Percentiles rank a stretch among this genome's conserved stretches.
Evolutionary conservation across 306 rosid genomes (phyloP).

Genomic region (Nissolia schottii): DNA sequence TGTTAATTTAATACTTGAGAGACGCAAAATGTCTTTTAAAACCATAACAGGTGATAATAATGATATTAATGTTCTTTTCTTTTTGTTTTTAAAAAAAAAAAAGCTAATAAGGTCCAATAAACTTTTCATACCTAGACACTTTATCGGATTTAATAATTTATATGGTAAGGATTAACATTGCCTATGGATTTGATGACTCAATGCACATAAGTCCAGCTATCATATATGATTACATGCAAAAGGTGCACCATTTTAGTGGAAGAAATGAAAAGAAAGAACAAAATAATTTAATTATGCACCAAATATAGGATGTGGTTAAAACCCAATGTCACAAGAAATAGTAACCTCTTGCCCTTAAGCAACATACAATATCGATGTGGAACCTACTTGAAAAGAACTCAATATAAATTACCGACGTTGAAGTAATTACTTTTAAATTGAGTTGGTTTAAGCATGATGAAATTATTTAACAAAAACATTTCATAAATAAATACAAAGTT

Average conservation of each 20-base stretch:
- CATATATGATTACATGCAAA: background rate
- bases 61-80: background rate
- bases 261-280: background rate
- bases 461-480: too few species aligned
- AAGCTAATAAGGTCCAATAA: background rate
- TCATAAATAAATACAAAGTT: background rate
- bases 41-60: too few species aligned
- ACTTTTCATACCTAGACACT: background rate
- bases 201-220: background rate
- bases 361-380: too few species aligned
- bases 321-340: conserved; percentile 14
- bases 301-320: background rate
- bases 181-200: background rate
- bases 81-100: background rate
- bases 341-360: background rate
- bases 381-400: too few species aligned
- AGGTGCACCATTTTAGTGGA: background rate
- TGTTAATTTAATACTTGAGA: too few species aligned
- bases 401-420: background rate
- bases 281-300: background rate
- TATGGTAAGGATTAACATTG: background rate
- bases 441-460: background rate
- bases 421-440: background rate
- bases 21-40: too few species aligned
- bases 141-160: background rate